Evolutionary conservation across 495 filamentous ascomycete genomes (phyloP).

Genomic region (Daldinia caldariorum): DNA sequence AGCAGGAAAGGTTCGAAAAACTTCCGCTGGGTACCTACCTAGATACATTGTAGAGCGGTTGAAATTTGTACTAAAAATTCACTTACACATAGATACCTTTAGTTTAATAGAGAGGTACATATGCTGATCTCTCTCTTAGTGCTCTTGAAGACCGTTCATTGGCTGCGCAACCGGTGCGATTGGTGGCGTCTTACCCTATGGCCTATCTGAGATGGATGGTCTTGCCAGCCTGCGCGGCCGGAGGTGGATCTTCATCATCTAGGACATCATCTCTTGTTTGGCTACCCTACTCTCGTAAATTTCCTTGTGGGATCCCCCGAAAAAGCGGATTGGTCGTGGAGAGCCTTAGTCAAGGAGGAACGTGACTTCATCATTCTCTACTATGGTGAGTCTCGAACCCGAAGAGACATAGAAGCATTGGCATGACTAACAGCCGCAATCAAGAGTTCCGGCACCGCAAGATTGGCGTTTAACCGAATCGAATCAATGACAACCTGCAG

Average conservation of each 20-base stretch:
- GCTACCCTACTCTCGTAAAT: not conserved
- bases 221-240: not conserved
- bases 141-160: no score
- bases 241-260: conserved; percentile 10
- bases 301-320: conserved; percentile 4
- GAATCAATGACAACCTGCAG: not conserved
- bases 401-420: conserved; percentile 20
- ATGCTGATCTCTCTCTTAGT: no score
- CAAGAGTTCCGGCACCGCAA: conserved; percentile 27
- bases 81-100: no score
- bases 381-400: conserved; percentile 13
- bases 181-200: not conserved
- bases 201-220: not conserved
- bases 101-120: no score
- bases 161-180: not conserved
- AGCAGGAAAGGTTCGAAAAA: no score
- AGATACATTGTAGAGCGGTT: no score
- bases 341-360: not conserved
- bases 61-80: no score
- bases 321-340: not conserved
- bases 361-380: conserved; percentile 1
- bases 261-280: not conserved
- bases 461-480: conserved; percentile 30
- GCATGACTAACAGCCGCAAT: conserved; percentile 32
- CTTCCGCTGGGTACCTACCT: no score